Percentiles rank a stretch among this genome's conserved stretches.
Evolutionary conservation across 805 yeast genomes (phyloP).

Genomic region (Kregervanrija fluxuum): DNA sequence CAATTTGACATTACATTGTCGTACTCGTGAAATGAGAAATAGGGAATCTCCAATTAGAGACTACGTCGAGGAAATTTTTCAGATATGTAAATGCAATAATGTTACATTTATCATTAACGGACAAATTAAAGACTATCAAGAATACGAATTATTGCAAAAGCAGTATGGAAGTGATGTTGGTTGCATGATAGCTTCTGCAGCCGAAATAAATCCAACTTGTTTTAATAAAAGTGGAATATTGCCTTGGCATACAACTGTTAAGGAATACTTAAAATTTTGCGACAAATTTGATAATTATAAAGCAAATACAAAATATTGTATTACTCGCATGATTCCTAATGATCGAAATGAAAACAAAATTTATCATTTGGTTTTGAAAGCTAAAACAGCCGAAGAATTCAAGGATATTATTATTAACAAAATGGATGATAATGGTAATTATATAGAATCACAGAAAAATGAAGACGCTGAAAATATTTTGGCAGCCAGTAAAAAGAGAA

Average conservation of each 20-base stretch:
- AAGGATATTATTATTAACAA: conserved; percentile 27
- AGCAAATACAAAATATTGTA: conserved; percentile 75
- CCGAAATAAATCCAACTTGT: conserved; percentile 80
- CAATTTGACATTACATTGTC: conserved; percentile 85
- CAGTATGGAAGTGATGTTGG: conserved; percentile 61
- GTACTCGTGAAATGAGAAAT: conserved; percentile 83
- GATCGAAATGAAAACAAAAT: conserved; percentile 29
- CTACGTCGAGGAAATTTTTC: conserved; percentile 54
- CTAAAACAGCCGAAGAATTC: conserved; percentile 50
- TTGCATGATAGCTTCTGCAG: conserved; percentile 89
- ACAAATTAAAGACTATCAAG: conserved; percentile 48
- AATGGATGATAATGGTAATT: conserved; percentile 31
- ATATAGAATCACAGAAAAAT: conserved; percentile 4
- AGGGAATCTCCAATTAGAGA: conserved; percentile 75
- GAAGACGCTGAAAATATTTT: not conserved
- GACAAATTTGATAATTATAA: conserved; percentile 50
- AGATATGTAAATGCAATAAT: conserved; percentile 50
- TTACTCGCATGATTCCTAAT: conserved; percentile 65
- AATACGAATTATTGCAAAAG: conserved; percentile 44
- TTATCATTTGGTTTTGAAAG: conserved; percentile 48
- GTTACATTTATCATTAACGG: conserved; percentile 84
- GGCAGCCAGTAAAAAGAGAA: conserved; percentile 5
- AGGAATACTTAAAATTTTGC: conserved; percentile 52
- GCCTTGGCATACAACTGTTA: conserved; percentile 48
- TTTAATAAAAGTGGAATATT: conserved; percentile 41